A percentile compares a stretch with the other conserved stretches of the same genome.
Conservation (phyloP, 768 basidiomycete species). For the Tubosaeta sp. region DNA sequence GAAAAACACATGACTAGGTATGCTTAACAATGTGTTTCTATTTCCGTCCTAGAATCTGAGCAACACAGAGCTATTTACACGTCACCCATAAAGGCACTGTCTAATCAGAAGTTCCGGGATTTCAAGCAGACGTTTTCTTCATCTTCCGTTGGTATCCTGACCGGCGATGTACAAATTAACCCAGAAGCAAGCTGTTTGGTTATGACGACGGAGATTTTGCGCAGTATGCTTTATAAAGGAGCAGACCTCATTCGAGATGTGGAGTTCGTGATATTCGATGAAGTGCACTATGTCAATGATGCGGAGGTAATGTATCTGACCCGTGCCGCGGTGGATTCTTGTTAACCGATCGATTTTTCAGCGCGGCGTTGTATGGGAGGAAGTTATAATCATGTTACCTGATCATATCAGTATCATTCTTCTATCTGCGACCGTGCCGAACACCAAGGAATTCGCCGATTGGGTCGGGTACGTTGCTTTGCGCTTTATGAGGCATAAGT, state of each 20-base stretch:
- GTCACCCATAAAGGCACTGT: conserved; percentile 96
- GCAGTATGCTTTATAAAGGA: conserved; percentile 98
- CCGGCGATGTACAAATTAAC: conserved; percentile 99
- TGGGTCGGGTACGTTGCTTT: conserved; percentile 86
- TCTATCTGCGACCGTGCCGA: conserved; percentile 95
- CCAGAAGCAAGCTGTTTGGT: conserved; percentile 95
- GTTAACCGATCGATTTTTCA: conserved; percentile 32
- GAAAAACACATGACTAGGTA: conserved; percentile 99
- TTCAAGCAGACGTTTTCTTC: conserved; percentile 96
- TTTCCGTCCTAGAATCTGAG: conserved; percentile 9
- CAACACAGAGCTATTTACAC: conserved; percentile 88
- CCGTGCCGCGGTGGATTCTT: neutral
- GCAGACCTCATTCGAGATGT: conserved; percentile 98
- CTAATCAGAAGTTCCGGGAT: conserved; percentile 98
- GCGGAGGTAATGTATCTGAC: conserved; percentile 65
- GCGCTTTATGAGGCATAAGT: neutral
- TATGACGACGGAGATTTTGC: conserved; percentile 96
- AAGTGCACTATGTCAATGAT: conserved; percentile 99
- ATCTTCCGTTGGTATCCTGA: conserved; percentile 89
- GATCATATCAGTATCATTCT: conserved; percentile 98
- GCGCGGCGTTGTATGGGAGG: conserved; percentile 99
- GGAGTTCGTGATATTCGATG: conserved; percentile 99
- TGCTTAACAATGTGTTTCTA: conserved; percentile 15
- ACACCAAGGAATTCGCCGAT: conserved; percentile 96
- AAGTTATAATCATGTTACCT: conserved; percentile 99